These are phyloP conservation scores for Citrus mangshanensis DNA, from an alignment of 345 rosid species.

Conservation along the genomic window DNA sequence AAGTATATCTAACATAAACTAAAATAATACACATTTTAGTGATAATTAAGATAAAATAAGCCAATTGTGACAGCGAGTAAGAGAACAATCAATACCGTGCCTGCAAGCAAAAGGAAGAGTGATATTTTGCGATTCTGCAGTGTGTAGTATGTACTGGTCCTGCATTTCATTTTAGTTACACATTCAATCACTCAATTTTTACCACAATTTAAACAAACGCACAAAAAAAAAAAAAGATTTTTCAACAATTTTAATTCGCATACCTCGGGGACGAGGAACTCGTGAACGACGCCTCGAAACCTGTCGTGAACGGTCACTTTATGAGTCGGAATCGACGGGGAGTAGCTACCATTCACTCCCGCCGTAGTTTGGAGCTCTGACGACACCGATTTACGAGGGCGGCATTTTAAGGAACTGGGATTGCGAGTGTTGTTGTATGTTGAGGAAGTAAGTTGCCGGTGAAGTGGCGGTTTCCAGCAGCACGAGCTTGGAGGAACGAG, in stretches of 20 bases:
- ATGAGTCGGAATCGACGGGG: constrained; percentile 53
- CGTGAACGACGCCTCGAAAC: constrained; percentile 73
- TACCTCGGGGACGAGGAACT: constrained; percentile 91
- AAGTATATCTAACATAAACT: too few species aligned
- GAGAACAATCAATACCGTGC: constrained; percentile 66
- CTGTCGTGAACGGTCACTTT: constrained; percentile 88
- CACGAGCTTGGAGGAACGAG: constrained; percentile 32
- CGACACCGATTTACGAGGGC: constrained; percentile 26
- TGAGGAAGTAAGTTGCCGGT: constrained; percentile 13
- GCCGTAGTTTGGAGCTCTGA: constrained; percentile 51
- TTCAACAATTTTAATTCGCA: not conserved
- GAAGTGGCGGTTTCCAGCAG: constrained; percentile 21
- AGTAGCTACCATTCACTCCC: constrained; percentile 32
- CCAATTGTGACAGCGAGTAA: not conserved
- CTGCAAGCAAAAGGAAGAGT: constrained; percentile 95
- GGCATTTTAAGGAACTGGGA: constrained; percentile 22
- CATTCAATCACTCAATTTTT: not conserved
- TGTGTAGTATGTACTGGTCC: constrained; percentile 93
- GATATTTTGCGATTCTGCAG: constrained; percentile 84
- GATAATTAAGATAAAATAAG: too few species aligned
- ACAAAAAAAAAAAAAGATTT: not conserved
- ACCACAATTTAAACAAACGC: not conserved
- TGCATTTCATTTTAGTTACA: constrained; percentile 36
- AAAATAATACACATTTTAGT: too few species aligned
- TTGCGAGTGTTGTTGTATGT: not conserved